A percentile compares a stretch with the other conserved stretches of the same genome.
These are phyloP conservation scores for Tuber borchii DNA, from an alignment of 495 filamentous ascomycete species.

Conservation along the genomic window DNA sequence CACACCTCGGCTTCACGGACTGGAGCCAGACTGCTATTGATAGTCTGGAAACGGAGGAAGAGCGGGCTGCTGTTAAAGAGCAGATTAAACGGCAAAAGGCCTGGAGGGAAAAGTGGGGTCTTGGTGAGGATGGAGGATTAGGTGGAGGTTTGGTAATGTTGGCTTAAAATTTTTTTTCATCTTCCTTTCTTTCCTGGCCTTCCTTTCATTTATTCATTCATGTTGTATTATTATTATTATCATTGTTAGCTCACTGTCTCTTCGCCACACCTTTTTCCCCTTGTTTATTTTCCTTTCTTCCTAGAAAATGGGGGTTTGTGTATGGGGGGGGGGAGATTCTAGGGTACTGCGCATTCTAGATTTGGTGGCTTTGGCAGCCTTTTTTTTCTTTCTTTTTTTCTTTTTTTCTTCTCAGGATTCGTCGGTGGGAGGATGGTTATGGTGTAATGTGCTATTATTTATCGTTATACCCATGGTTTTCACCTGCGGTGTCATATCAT, in stretches of 20 bases:
- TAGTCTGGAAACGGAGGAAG: conserved; percentile 35
- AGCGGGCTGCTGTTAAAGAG: conserved; percentile 32
- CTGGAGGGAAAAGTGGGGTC: neutral
- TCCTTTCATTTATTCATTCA: neutral
- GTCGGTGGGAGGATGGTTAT: neutral
- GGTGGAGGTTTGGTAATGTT: neutral
- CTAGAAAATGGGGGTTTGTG: neutral
- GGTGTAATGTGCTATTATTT: neutral
- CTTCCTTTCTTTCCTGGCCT: neutral
- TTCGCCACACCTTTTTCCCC: neutral
- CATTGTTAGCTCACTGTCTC: neutral
- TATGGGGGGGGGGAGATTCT: neutral
- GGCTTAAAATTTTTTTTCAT: neutral
- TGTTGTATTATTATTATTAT: neutral
- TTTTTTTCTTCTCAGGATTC: neutral
- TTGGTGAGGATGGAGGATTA: neutral
- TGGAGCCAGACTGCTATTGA: conserved; percentile 23
- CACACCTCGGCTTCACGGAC: conserved; percentile 30
- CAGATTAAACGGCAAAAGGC: neutral
- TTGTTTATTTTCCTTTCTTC: neutral
- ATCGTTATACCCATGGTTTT: neutral
- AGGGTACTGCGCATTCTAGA: neutral
- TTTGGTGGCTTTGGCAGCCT: neutral
- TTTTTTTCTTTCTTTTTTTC: neutral
- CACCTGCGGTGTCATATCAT: neutral